Conservation (phyloP, 2,329 filamentous ascomycete species). For the Incumbomyces delicatus region DNA sequence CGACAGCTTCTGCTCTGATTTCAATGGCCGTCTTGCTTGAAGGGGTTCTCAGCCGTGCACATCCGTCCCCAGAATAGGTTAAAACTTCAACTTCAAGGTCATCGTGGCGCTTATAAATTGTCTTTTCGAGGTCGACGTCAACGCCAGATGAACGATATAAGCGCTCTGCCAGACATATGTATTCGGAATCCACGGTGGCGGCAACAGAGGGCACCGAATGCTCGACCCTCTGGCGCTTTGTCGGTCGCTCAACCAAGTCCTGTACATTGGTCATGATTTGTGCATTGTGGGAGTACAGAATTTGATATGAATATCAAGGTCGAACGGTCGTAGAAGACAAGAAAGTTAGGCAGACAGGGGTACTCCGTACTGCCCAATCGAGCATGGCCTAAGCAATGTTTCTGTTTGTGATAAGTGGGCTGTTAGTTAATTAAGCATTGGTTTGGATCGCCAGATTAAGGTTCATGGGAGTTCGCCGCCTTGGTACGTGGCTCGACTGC, state of each 20-base stretch:
- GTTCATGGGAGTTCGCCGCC: too few relatives aligned
- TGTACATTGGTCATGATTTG: neutral
- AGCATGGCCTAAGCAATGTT: too few relatives aligned
- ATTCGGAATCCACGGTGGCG: neutral
- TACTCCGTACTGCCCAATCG: too few relatives aligned
- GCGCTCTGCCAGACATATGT: conserved; percentile 1
- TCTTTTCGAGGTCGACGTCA: neutral
- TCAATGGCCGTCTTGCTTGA: neutral
- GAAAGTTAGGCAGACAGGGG: too few relatives aligned
- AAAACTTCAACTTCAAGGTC: neutral
- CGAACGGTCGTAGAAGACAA: too few relatives aligned
- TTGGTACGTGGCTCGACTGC: too few relatives aligned
- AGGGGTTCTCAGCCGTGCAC: neutral
- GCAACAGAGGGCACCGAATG: neutral
- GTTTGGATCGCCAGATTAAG: too few relatives aligned
- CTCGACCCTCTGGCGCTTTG: conserved; percentile 7
- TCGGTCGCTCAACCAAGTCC: conserved; percentile 1
- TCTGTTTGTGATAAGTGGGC: too few relatives aligned
- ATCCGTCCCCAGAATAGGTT: neutral
- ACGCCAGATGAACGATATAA: neutral
- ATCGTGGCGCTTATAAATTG: neutral
- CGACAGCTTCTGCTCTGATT: neutral
- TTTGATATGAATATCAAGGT: too few relatives aligned
- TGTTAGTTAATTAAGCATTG: too few relatives aligned
- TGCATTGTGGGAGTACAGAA: too few relatives aligned